Evolutionary conservation across 2,329 filamentous ascomycete species (phyloP).

Genomic region (Colletotrichum sublineola): DNA sequence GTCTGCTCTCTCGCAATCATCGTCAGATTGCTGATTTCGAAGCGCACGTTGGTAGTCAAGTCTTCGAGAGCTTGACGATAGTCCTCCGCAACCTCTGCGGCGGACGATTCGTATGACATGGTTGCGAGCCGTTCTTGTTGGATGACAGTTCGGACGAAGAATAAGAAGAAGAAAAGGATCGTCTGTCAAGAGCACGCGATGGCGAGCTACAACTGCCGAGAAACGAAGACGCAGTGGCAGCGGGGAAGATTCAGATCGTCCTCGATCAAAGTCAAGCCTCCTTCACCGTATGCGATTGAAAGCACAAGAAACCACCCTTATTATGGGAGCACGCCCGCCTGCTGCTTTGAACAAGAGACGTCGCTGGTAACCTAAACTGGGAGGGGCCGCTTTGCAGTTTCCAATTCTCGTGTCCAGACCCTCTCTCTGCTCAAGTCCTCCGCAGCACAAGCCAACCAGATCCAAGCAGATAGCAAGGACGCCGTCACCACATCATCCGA

Average conservation of each 20-base stretch:
- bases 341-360: conserved; percentile 29
- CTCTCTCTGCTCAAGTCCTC: conserved; percentile 39
- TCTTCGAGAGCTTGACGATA: conserved; percentile 95
- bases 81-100: conserved; percentile 93
- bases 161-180: not conserved
- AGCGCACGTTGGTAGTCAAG: conserved; percentile 88
- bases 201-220: conserved; percentile 30
- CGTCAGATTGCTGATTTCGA: conserved; percentile 97
- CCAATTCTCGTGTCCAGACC: conserved; percentile 39
- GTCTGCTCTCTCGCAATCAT: conserved; percentile 98
- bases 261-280: conserved; percentile 16
- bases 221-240: conserved; percentile 21
- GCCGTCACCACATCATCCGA: conserved; percentile 37
- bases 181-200: conserved; percentile 42
- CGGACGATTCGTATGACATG: conserved; percentile 66
- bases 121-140: conserved; percentile 33
- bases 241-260: conserved; percentile 31
- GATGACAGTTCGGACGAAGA: conserved; percentile 14
- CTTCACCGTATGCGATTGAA: conserved; percentile 38
- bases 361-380: conserved; percentile 40
- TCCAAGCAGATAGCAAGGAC: conserved; percentile 39
- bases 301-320: conserved; percentile 41
- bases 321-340: conserved; percentile 31
- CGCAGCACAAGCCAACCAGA: conserved; percentile 39
- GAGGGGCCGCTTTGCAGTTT: conserved; percentile 38